A percentile compares a stretch with the other conserved stretches of the same genome.
These are phyloP conservation scores for Podospora conica DNA, from an alignment of 495 filamentous ascomycete species.

Conservation along the genomic window DNA sequence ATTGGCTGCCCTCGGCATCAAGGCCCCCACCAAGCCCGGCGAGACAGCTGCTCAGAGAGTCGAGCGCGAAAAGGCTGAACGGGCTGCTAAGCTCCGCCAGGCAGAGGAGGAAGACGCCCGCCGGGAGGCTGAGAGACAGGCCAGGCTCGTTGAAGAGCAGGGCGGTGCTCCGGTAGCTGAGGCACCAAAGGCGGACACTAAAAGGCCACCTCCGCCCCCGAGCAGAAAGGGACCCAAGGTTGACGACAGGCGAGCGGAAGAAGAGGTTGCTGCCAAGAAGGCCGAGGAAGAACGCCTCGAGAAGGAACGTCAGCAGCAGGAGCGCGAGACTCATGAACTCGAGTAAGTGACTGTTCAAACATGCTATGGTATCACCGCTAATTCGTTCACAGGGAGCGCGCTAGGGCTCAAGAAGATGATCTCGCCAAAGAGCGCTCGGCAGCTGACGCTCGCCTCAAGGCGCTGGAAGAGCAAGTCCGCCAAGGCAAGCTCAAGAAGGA, in stretches of 20 bases:
- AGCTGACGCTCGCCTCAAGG: conserved; percentile 73
- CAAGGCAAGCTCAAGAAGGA: conserved; percentile 95
- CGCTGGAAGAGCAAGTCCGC: conserved; percentile 87
- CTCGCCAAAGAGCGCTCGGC: conserved; percentile 73
- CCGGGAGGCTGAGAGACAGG: conserved; percentile 80
- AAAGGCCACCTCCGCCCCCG: conserved; percentile 83
- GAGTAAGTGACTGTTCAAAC: conserved; percentile 61
- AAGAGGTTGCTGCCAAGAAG: conserved; percentile 46
- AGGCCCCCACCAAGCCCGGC: conserved; percentile 61
- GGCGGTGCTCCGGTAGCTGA: conserved; percentile 52
- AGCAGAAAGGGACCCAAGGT: conserved; percentile 65
- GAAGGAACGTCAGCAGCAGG: conserved; percentile 73
- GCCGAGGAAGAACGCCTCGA: conserved; percentile 50
- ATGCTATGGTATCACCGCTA: conserved; percentile 9
- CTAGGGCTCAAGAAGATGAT: conserved; percentile 68
- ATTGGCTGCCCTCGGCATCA: conserved; percentile 87
- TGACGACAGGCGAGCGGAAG: conserved; percentile 42
- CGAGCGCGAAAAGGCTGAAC: conserved; percentile 82
- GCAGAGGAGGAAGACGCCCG: conserved; percentile 95
- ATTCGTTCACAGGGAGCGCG: conserved; percentile 59
- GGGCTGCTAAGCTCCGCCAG: conserved; percentile 75
- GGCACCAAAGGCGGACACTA: conserved; percentile 50
- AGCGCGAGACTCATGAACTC: conserved; percentile 63
- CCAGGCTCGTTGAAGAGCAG: conserved; percentile 76
- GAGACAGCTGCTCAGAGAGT: conserved; percentile 78